These are phyloP conservation scores for Strobilomyces echinocephalus DNA, from an alignment of 768 basidiomycete species.

Conservation along the genomic window DNA sequence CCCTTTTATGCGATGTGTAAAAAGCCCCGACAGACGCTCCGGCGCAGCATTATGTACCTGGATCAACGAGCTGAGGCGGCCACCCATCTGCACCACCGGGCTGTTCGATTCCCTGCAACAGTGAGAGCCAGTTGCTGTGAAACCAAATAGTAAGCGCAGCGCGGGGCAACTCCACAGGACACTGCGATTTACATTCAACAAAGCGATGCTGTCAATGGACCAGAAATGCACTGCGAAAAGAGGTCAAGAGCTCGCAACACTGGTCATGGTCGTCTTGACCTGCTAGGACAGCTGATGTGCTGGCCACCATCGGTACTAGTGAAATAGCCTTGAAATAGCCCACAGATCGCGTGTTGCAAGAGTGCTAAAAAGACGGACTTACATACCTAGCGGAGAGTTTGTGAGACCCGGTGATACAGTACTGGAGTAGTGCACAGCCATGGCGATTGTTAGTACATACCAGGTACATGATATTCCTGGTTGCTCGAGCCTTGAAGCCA, in stretches of 20 bases:
- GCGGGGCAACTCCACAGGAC: neutral
- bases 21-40: neutral
- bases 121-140: neutral
- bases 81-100: neutral
- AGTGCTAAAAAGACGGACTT: too few relatives aligned
- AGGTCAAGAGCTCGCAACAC: neutral
- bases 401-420: too few relatives aligned
- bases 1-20: slow-evolving; percentile 8
- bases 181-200: neutral
- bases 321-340: too few relatives aligned
- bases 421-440: too few relatives aligned
- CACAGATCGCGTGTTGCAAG: too few relatives aligned
- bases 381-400: too few relatives aligned
- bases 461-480: too few relatives aligned
- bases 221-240: neutral
- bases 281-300: too few relatives aligned
- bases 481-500: too few relatives aligned
- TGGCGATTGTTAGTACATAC: too few relatives aligned
- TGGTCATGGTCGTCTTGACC: too few relatives aligned
- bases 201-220: neutral
- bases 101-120: neutral
- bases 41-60: neutral
- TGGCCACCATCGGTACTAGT: too few relatives aligned
- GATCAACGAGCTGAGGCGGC: neutral
- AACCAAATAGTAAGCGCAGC: neutral